Evolutionary conservation across 2,329 filamentous ascomycete genomes (phyloP).

Genomic region (Monosporascus cannonballus): DNA sequence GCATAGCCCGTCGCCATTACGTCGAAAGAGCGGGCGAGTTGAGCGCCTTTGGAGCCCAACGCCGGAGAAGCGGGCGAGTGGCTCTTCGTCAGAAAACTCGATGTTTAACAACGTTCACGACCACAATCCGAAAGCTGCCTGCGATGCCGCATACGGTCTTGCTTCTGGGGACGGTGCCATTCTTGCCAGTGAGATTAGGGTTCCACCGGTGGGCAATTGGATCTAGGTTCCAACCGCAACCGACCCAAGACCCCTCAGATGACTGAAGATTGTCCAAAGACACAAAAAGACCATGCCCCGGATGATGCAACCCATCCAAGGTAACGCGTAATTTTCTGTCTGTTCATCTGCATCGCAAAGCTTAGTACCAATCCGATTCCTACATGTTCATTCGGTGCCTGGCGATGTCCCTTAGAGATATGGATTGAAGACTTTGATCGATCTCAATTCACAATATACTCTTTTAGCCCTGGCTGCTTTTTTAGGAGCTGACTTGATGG

Average conservation of each 20-base stretch:
- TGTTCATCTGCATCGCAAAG: background rate
- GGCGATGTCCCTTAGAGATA: no score
- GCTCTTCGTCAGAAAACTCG: conserved; percentile 2
- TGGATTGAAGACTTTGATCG: no score
- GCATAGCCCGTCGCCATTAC: conserved; percentile 21
- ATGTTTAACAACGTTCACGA: background rate
- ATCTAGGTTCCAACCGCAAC: conserved; percentile 10
- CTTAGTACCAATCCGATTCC: background rate
- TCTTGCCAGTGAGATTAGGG: conserved; percentile 1
- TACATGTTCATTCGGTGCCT: background rate
- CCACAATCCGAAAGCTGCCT: background rate
- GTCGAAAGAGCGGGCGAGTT: conserved; percentile 4
- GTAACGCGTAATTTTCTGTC: background rate
- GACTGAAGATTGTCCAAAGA: background rate
- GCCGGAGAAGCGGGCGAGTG: conserved; percentile 8
- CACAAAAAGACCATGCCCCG: background rate
- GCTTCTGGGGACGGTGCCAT: background rate
- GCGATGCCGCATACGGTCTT: background rate
- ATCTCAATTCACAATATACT: no score
- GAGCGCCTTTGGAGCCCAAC: conserved; percentile 16
- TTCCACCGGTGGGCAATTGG: conserved; percentile 16
- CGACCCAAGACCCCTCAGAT: background rate
- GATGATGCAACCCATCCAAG: no score
- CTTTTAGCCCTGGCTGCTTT: no score
- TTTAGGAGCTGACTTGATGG: background rate